Evolutionary conservation across 1,284 basidiomycete genomes (phyloP).

Genomic region (Naganishia liquefaciens): DNA sequence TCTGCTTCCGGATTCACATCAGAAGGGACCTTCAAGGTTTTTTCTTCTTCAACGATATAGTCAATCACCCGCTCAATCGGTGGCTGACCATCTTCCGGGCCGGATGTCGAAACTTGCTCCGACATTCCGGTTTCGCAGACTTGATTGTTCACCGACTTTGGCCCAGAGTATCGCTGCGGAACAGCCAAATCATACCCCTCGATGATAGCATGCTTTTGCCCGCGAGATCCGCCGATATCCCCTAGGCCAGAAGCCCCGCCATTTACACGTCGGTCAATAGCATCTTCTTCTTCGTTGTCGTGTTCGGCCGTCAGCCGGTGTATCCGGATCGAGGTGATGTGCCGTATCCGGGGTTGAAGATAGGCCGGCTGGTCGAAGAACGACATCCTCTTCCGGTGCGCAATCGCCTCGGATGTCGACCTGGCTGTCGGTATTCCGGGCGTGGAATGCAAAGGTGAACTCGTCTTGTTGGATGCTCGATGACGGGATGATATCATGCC

Average conservation of each 20-base stretch:
- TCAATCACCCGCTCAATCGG: background rate
- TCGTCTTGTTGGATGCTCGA: background rate
- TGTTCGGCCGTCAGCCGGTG: slow-evolving; percentile 16
- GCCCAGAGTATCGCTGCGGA: background rate
- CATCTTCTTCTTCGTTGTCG: background rate
- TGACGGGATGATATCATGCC: slow-evolving; percentile 10
- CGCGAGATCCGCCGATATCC: background rate
- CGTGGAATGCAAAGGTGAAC: background rate
- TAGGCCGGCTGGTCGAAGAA: slow-evolving; percentile 11
- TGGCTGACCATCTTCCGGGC: background rate
- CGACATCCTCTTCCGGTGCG: slow-evolving; percentile 7
- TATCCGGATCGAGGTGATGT: slow-evolving; percentile 31
- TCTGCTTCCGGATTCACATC: no score
- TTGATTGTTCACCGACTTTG: background rate
- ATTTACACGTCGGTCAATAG: background rate
- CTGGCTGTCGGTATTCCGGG: background rate
- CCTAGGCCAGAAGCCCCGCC: background rate
- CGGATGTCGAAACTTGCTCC: background rate
- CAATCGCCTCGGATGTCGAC: background rate
- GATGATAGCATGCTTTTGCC: background rate
- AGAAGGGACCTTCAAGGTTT: no score
- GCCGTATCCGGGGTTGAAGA: slow-evolving; percentile 33
- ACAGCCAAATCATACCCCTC: slow-evolving; percentile 25
- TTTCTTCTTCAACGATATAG: background rate
- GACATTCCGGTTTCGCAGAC: background rate